These are phyloP conservation scores for Saturnispora hagleri DNA, from an alignment of 805 yeast genomes.

Conservation along the genomic window DNA sequence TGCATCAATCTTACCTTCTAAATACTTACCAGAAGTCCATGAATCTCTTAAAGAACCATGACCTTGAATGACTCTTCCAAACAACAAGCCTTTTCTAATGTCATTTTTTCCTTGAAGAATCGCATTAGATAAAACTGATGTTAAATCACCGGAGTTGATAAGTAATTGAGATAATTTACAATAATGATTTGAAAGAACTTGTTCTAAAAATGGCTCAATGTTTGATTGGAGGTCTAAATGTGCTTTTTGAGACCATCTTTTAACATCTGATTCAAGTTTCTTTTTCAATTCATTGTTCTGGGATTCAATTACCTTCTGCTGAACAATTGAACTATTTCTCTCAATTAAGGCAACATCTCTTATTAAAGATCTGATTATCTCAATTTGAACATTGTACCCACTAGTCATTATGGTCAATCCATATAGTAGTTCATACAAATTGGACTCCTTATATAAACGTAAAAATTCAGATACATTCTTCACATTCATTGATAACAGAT, in stretches of 20 bases:
- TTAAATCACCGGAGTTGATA: constrained; percentile 27
- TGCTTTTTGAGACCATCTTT: constrained; percentile 26
- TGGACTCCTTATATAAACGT: constrained; percentile 21
- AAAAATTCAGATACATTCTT: constrained; percentile 22
- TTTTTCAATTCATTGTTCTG: constrained; percentile 4
- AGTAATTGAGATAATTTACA: constrained; percentile 24
- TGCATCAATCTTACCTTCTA: constrained; percentile 26
- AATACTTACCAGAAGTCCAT: constrained; percentile 20
- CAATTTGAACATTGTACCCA: constrained; percentile 22
- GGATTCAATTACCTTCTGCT: not conserved
- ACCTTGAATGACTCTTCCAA: constrained; percentile 20
- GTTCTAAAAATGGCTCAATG: constrained; percentile 24
- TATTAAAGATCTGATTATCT: constrained; percentile 20
- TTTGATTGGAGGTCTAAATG: constrained; percentile 29
- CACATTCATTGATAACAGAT: constrained; percentile 19
- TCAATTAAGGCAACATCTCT: constrained; percentile 16
- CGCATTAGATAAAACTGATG: constrained; percentile 22
- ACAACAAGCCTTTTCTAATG: constrained; percentile 17
- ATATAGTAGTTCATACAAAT: constrained; percentile 20
- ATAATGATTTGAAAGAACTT: constrained; percentile 20
- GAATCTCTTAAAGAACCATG: constrained; percentile 26
- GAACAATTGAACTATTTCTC: not conserved
- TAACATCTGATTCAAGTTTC: constrained; percentile 17
- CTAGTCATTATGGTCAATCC: constrained; percentile 24
- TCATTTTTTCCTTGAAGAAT: constrained; percentile 20